Evolutionary conservation across 495 filamentous ascomycete genomes (phyloP).

Genomic region (Neurospora hispaniola): DNA sequence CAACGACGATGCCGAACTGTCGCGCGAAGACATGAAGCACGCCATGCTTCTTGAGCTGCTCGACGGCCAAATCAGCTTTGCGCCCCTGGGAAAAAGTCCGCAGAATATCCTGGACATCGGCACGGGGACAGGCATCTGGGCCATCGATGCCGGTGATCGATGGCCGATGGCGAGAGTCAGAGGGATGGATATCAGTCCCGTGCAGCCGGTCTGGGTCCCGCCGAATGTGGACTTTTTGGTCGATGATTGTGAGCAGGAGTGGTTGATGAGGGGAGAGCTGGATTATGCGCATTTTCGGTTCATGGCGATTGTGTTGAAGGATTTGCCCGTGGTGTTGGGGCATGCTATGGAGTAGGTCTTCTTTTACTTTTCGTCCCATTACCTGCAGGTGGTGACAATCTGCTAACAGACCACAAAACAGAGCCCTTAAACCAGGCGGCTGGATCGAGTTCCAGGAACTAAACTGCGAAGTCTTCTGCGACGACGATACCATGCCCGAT

Average conservation of each 20-base stretch:
- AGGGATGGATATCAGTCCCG: slow-evolving; percentile 26
- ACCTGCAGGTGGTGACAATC: no score
- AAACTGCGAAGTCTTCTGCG: slow-evolving; percentile 24
- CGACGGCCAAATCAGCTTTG: slow-evolving; percentile 27
- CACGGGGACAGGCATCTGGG: slow-evolving; percentile 49
- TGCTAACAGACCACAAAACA: no score
- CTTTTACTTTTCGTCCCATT: background rate
- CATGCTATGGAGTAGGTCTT: slow-evolving; percentile 26
- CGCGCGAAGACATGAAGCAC: slow-evolving; percentile 38
- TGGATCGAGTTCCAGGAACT: slow-evolving; percentile 37
- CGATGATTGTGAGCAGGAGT: slow-evolving; percentile 36
- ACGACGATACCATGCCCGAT: slow-evolving; percentile 29
- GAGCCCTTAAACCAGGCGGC: slow-evolving; percentile 28
- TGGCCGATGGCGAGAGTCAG: slow-evolving; percentile 28
- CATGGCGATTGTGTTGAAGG: slow-evolving; percentile 34
- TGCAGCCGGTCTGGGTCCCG: slow-evolving; percentile 32
- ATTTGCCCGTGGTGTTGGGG: slow-evolving; percentile 31
- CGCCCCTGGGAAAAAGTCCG: slow-evolving; percentile 31
- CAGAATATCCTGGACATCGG: slow-evolving; percentile 38
- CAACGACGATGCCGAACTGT: slow-evolving; percentile 44
- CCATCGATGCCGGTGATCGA: slow-evolving; percentile 34
- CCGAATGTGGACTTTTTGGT: slow-evolving; percentile 33
- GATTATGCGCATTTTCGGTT: slow-evolving; percentile 34
- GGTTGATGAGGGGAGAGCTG: slow-evolving; percentile 23
- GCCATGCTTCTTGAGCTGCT: slow-evolving; percentile 25